Conservation (phyloP, 2,329 filamentous ascomycete species). For the Biscogniauxia marginata region DNA sequence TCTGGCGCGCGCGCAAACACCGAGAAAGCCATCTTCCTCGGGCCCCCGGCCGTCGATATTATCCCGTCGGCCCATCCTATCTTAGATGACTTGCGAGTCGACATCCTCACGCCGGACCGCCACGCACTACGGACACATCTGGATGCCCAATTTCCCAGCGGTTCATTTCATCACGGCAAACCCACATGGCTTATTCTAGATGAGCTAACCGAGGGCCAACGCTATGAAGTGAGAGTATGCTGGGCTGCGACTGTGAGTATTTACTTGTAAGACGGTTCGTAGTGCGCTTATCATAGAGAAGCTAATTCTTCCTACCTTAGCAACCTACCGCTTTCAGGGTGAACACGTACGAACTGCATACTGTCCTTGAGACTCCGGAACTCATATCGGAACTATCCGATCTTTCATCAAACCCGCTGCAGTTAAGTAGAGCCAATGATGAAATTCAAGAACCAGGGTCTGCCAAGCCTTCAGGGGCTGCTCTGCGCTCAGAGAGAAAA, state of each 20-base stretch:
- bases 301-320: conserved; percentile 43
- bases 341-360: conserved; percentile 58
- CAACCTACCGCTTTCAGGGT: conserved; percentile 83
- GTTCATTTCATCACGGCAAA: conserved; percentile 51
- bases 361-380: conserved; percentile 60
- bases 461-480: conserved; percentile 1
- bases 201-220: conserved; percentile 64
- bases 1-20: conserved; percentile 63
- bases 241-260: conserved; percentile 84
- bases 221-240: conserved; percentile 90
- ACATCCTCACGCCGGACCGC: conserved; percentile 58
- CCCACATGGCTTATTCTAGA: conserved; percentile 80
- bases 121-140: conserved; percentile 62
- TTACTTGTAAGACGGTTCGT: conserved; percentile 6
- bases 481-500: conserved; percentile 18
- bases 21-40: conserved; percentile 88
- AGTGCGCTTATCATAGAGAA: too few species aligned
- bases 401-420: conserved; percentile 54
- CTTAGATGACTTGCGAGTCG: conserved; percentile 61
- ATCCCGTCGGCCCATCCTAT: conserved; percentile 56
- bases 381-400: conserved; percentile 64
- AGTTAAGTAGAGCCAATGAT: conserved; percentile 17
- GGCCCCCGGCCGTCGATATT: conserved; percentile 56
- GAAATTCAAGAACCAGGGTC: conserved; percentile 8
- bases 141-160: conserved; percentile 64